Conservation (phyloP, 2,329 filamentous ascomycete species). For the Dothidotthia symphoricarpi region DNA sequence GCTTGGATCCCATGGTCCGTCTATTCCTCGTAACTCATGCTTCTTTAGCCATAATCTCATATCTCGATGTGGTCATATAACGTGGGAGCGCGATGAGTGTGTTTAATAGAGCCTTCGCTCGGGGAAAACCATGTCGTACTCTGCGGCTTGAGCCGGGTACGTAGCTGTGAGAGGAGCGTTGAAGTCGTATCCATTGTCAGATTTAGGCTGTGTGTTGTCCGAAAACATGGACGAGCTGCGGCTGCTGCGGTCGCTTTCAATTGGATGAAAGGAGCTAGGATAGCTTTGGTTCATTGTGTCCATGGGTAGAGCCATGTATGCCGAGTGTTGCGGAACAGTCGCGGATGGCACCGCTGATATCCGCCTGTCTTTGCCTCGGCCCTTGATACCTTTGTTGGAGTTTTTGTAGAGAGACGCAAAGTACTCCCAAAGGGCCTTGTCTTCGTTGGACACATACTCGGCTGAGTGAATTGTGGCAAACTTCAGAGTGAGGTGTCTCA, state of each 20-base stretch:
- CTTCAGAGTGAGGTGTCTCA: constrained; percentile 66
- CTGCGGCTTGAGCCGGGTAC: constrained; percentile 22
- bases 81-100: background rate
- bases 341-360: constrained; percentile 48
- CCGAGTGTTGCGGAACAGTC: constrained; percentile 24
- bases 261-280: constrained; percentile 23
- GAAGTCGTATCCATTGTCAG: constrained; percentile 34
- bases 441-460: constrained; percentile 64
- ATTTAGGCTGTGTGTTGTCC: constrained; percentile 25
- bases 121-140: constrained; percentile 39
- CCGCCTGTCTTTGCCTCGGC: constrained; percentile 79
- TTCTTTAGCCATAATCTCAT: constrained; percentile 2
- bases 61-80: background rate
- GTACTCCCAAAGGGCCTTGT: constrained; percentile 79
- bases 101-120: constrained; percentile 36
- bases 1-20: constrained; percentile 8
- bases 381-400: constrained; percentile 97
- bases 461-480: constrained; percentile 64
- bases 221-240: constrained; percentile 37
- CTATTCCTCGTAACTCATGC: constrained; percentile 3
- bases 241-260: constrained; percentile 37
- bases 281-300: constrained; percentile 23
- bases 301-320: constrained; percentile 23
- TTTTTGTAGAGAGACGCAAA: constrained; percentile 92
- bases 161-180: constrained; percentile 26